Conservation (phyloP, 768 basidiomycete genomes). For the Mycena maculata region DNA sequence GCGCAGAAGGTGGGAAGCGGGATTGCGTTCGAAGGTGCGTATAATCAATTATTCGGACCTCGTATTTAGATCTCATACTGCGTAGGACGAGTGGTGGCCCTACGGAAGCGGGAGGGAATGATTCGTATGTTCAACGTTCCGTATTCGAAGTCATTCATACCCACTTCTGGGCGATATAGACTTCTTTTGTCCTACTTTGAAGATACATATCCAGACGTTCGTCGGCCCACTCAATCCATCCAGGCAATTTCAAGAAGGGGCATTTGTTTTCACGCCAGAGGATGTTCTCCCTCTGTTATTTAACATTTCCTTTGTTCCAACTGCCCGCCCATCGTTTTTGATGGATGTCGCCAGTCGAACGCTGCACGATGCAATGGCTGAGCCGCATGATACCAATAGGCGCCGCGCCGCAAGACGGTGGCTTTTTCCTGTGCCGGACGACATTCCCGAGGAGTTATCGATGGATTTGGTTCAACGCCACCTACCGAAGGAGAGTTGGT, state of each 20-base stretch:
- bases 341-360: slow-evolving; percentile 56
- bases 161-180: slow-evolving; percentile 36
- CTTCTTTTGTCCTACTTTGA: slow-evolving; percentile 54
- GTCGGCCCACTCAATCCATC: slow-evolving; percentile 34
- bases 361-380: slow-evolving; percentile 41
- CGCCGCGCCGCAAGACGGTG: slow-evolving; percentile 52
- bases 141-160: background rate
- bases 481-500: slow-evolving; percentile 52
- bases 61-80: background rate
- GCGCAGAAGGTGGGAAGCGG: slow-evolving; percentile 47
- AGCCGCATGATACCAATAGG: slow-evolving; percentile 23
- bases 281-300: slow-evolving; percentile 55
- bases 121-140: slow-evolving; percentile 51
- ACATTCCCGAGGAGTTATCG: slow-evolving; percentile 39
- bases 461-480: slow-evolving; percentile 38
- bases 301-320: slow-evolving; percentile 63
- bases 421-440: slow-evolving; percentile 57
- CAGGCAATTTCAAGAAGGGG: slow-evolving; percentile 13
- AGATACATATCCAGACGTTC: slow-evolving; percentile 53
- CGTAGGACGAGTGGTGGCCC: slow-evolving; percentile 47
- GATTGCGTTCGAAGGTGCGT: slow-evolving; percentile 55
- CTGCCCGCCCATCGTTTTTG: slow-evolving; percentile 52
- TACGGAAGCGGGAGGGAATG: slow-evolving; percentile 60
- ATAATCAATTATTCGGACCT: background rate
- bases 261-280: slow-evolving; percentile 45